Conservation (phyloP, 805 yeast genomes). For the Saturnispora dispora region DNA sequence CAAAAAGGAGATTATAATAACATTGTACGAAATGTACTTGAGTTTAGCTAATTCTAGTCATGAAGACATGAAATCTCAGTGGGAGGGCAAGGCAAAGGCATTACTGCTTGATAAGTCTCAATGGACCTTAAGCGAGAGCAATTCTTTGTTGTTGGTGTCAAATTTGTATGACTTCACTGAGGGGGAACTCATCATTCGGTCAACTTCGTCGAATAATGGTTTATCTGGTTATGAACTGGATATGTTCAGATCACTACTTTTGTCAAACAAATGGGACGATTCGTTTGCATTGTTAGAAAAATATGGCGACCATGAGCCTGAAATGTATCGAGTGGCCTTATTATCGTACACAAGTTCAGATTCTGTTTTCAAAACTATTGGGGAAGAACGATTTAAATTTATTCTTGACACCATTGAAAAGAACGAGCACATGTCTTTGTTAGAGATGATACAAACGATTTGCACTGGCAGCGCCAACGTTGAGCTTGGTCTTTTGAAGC, state of each 20-base stretch:
- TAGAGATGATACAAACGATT: slow-evolving; percentile 40
- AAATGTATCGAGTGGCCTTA: slow-evolving; percentile 56
- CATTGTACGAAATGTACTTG: slow-evolving; percentile 76
- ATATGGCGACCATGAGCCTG: slow-evolving; percentile 55
- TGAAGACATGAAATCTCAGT: slow-evolving; percentile 31
- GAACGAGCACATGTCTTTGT: slow-evolving; percentile 52
- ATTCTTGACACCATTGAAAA: slow-evolving; percentile 47
- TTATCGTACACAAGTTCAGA: slow-evolving; percentile 51
- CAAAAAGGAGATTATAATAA: slow-evolving; percentile 61
- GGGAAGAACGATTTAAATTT: slow-evolving; percentile 38
- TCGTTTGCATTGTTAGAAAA: slow-evolving; percentile 50
- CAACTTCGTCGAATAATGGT: slow-evolving; percentile 3
- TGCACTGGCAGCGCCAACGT: slow-evolving; percentile 42
- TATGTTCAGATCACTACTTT: slow-evolving; percentile 55
- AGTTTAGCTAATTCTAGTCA: slow-evolving; percentile 30
- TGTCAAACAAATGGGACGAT: slow-evolving; percentile 45
- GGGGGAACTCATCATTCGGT: slow-evolving; percentile 35
- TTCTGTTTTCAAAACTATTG: slow-evolving; percentile 40
- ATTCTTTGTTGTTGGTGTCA: slow-evolving; percentile 46
- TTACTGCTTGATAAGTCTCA: slow-evolving; percentile 36
- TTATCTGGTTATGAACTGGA: slow-evolving; percentile 40
- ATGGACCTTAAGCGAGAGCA: slow-evolving; percentile 43
- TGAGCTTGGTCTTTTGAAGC: slow-evolving; percentile 53
- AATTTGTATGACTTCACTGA: slow-evolving; percentile 47
- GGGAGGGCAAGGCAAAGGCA: slow-evolving; percentile 58